Evolutionary conservation across 352 stramenopile species (phyloP), one percentile per base, ranked within the genome.

Genomic region (Pythium grandisporangium): DNA sequence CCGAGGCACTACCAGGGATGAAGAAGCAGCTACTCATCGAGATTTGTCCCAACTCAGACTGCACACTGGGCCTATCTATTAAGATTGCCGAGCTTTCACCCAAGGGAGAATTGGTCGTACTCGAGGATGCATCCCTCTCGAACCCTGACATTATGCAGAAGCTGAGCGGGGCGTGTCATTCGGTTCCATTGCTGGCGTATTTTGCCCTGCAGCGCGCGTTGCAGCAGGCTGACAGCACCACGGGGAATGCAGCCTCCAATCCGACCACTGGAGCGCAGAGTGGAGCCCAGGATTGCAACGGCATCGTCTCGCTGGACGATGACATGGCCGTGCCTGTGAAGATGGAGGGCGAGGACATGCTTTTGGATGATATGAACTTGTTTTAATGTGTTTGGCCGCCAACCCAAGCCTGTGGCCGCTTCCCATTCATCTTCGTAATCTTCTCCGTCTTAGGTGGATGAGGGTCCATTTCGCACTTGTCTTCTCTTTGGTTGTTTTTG

Each of bases 361-460:
- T 92, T 25, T 52, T 92, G 54, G 78, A 89, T 42, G 78, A 92
- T 42, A 92, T 92, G 70, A 71, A 70, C 47, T 83, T 92, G 48
- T 92, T 86, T 49, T 92, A 71, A 62, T 45, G 35, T 43, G 22
- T 10, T 33, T 6, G 12, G 23, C 29, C 20, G 27, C 12, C 7
- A 10, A 44, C 19, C 22, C 26, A 43, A 43, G n/a, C n/a, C 14
- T 10, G 23, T n/a, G n/a, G n/a, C n/a, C n/a, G n/a, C n/a, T n/a
- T n/a, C n/a, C n/a, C n/a, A n/a, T n/a, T n/a, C n/a, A n/a, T n/a
- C n/a, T n/a, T n/a, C n/a, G n/a, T n/a, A n/a, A n/a, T n/a, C n/a
- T n/a, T n/a, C n/a, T n/a, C n/a, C n/a, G n/a, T n/a, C n/a, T n/a
- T n/a, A n/a, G n/a, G n/a, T n/a, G n/a, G n/a, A n/a, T n/a, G n/a